Conservation (phyloP, 257 asterid species). For the Nicotiana benthamiana region DNA sequence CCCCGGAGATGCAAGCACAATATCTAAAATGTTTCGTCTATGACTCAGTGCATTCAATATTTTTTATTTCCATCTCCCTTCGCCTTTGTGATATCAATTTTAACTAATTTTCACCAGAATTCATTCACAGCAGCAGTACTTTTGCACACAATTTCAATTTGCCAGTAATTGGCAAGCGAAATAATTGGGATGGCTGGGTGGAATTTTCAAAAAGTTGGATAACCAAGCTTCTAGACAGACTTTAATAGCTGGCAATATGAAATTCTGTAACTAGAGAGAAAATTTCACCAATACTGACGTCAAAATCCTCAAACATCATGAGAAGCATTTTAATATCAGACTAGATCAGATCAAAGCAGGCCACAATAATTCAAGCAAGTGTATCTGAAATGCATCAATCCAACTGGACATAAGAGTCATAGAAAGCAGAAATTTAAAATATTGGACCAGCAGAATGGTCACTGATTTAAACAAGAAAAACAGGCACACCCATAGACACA, state of each 20-base stretch:
- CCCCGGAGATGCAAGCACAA: neutral
- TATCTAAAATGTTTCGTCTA: neutral
- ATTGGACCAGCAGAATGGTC: neutral
- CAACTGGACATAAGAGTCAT: neutral
- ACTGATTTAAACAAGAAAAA: neutral
- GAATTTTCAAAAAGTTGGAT: neutral
- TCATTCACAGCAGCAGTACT: neutral
- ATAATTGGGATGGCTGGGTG: neutral
- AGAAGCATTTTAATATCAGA: neutral
- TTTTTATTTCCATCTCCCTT: neutral
- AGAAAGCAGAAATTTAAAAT: neutral
- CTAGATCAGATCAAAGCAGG: neutral
- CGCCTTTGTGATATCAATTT: neutral
- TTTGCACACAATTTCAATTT: neutral
- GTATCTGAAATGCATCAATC: neutral
- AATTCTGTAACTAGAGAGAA: neutral
- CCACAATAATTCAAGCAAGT: slow-evolving; percentile 5
- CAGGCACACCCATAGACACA: neutral
- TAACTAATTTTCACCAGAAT: neutral
- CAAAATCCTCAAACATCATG: neutral
- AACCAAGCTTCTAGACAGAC: neutral
- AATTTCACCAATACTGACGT: neutral
- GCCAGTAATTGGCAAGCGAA: neutral
- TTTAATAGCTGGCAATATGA: neutral
- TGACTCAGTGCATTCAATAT: neutral